Conservation (phyloP, 257 asterid species). For the Paraleonurus japonicus region DNA sequence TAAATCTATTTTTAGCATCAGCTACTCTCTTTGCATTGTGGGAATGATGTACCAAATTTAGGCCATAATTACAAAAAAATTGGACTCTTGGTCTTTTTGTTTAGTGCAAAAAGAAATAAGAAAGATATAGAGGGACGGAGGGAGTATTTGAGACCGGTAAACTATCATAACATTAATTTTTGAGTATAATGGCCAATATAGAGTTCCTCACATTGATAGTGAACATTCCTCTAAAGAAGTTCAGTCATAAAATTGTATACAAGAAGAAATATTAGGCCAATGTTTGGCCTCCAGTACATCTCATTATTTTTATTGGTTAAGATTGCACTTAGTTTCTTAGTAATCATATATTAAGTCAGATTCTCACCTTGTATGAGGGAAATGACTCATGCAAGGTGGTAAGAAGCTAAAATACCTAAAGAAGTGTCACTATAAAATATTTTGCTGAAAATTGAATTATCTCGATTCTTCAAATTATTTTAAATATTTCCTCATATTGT, state of each 20-base stretch:
- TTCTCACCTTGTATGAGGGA: neutral
- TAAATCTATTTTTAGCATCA: neutral
- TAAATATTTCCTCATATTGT: too few relatives aligned
- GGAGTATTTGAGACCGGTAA: neutral
- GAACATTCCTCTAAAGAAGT: neutral
- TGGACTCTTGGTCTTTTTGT: neutral
- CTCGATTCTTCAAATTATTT: too few relatives aligned
- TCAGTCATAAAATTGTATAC: neutral
- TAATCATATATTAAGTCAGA: neutral
- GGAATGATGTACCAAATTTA: neutral
- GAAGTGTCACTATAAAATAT: too few relatives aligned
- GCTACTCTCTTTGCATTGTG: neutral
- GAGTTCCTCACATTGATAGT: neutral
- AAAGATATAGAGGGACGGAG: too few relatives aligned
- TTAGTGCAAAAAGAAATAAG: too few relatives aligned
- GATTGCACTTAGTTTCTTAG: neutral
- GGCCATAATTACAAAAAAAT: neutral
- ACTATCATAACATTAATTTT: neutral
- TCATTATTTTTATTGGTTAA: neutral
- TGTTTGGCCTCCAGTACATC: neutral
- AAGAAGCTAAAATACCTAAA: too few relatives aligned
- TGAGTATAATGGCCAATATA: neutral
- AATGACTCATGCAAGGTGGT: neutral
- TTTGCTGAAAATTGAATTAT: too few relatives aligned
- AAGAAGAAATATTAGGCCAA: neutral